Base-by-base conservation (phyloP, 2,329 filamentous ascomycete genomes). In the Cercospora canescens region DNA sequence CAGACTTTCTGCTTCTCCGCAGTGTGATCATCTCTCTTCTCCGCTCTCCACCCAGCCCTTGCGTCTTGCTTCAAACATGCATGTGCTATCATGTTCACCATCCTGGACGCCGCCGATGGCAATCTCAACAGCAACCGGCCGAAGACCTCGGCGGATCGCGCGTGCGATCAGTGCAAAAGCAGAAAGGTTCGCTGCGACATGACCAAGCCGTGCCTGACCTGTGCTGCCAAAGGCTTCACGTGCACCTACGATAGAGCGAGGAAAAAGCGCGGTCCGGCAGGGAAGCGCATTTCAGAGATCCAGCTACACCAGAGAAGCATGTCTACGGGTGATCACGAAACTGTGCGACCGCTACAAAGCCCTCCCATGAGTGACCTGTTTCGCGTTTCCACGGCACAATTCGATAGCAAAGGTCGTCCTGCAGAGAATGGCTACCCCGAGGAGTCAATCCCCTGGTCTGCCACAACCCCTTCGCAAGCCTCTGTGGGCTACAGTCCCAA, bases 91-190 rank as follows among this genome's bases (percentile, higher is more conserved):
- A 73, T 73, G 72, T 73, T 73, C 50, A 61, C 66, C 16, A 70
- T 71, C 26, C 60, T 72, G 39, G 70, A 73, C 50, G 58, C 67
- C 55, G 72, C 68, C 16, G 66, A 67, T 30, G 68, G 67, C 34
- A 60, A 55, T 6, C 50, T 64, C 41, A 63, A 62, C 16, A 62
- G 57, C 60, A 57, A 48, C 41, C 52, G 65, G 26, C 66, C 68
- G 24, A 72, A 70, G 62, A 68, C 72, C 18, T 48, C 65, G 32
- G 66, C 69, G 4, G 67, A 71, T 48, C 62, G 79, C n/a, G 79
- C 79, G 1, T 81, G 79, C 67, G 79, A 81, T 65, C 78, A 80
- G 62, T 81, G 79, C 75, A 80, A 78, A 76, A 66, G 79, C 76
- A 65, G 69, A 73, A 72, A 81, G 75, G 77, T 71, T 24, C 69